Evolutionary conservation across 495 filamentous ascomycete genomes (phyloP), one percentile per base, ranked within the genome.

Genomic region (Neohortaea acidophila): DNA sequence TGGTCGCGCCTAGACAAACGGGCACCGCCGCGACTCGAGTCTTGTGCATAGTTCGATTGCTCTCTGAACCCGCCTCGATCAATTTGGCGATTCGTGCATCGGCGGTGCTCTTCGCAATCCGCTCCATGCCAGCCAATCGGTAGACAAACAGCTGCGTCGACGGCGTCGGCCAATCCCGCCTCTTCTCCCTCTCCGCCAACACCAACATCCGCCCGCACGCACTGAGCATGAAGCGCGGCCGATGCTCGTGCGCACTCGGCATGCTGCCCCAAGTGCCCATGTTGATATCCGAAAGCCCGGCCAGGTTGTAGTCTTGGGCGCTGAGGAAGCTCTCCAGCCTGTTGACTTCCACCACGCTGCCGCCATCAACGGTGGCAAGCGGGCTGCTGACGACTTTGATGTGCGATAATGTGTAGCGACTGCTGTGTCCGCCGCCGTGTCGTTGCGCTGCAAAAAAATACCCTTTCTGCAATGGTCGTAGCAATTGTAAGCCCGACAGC

Each of bases 231-330:
- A 31, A 47, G 9, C 10, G 17, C 15, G 44, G 38, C 13, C 42
- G 44, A 17, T 47, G 44, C 22, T 47, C 44, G 22, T 47, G 44
- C 14, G 44, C 44, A 20, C 23, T 24, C 12, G 44, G 44, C 44
- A 47, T 41, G 39, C 37, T 42, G 26, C 37, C 44, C 38, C 38
- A 42, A 18, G 27, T 6, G 6, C 38, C 44, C 29, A 30, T 24
- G 18, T 38, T 33, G 20, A 3, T 26, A 12, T 36, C 39, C n/a
- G 21, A 19, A 18, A 12, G 12, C 27, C 23, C 15, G 15, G 24
- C 33, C n/a, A 47, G 38, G 1, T 31, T 42, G 33, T 23, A 36
- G 25, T 42, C 21, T 33, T 34, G 38, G 4, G 38, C 32, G 21
- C 44, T 47, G 22, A 42, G 21, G 33, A 42, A 42, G 38, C 31